These are phyloP conservation scores for Fomitiporia mediterranea DNA, from an alignment of 1,284 basidiomycete species.

Conservation along the genomic window DNA sequence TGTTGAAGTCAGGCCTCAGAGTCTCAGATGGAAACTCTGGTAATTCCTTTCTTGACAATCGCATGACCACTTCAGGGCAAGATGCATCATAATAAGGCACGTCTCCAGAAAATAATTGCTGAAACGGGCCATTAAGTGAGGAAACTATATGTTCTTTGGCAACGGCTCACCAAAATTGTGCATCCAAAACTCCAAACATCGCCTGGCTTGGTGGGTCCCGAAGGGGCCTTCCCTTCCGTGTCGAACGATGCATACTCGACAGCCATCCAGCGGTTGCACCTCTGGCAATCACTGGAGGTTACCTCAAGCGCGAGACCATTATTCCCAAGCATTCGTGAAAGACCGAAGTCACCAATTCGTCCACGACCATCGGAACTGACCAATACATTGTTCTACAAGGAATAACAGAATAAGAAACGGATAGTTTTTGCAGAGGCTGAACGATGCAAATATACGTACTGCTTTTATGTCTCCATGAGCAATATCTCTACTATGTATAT, in stretches of 20 bases:
- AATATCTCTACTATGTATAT: slow-evolving; percentile 10
- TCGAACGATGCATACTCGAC: not conserved
- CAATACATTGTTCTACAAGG: slow-evolving; percentile 15
- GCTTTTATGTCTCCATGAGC: slow-evolving; percentile 16
- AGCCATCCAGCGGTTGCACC: slow-evolving; percentile 1
- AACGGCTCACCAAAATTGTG: not conserved
- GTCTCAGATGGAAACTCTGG: not conserved
- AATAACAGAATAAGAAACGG: not conserved
- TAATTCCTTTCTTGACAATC: not conserved
- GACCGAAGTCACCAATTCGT: slow-evolving; percentile 13
- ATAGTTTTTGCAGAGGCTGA: not conserved
- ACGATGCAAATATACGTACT: slow-evolving; percentile 3
- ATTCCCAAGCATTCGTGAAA: slow-evolving; percentile 7
- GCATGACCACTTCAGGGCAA: not conserved
- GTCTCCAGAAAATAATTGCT: slow-evolving; percentile 9
- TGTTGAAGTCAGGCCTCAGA: slow-evolving; percentile 1
- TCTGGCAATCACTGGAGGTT: slow-evolving; percentile 1
- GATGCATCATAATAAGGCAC: not conserved
- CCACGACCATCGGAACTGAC: slow-evolving; percentile 3
- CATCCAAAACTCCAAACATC: slow-evolving; percentile 15
- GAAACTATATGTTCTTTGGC: not conserved
- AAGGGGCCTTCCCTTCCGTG: not conserved
- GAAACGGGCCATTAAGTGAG: not conserved
- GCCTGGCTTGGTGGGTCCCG: slow-evolving; percentile 3
- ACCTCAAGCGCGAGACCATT: not conserved